Percentiles rank a stretch among this genome's conserved stretches.
Evolutionary conservation across 2,329 filamentous ascomycete genomes (phyloP).

Genomic region (Sporothrix inflata): DNA sequence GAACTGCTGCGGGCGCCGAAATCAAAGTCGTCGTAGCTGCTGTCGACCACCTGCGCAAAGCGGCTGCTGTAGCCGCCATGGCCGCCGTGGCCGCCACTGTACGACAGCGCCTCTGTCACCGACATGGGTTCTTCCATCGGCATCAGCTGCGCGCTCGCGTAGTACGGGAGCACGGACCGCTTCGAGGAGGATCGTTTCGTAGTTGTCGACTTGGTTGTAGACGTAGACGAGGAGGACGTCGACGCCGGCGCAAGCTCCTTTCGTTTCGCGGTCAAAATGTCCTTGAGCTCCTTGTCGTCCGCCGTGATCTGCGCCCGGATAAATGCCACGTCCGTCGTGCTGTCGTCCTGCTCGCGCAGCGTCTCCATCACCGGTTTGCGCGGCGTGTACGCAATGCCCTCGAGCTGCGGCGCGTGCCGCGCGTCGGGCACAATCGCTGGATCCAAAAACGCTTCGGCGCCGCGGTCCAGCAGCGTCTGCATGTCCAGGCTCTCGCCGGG

Average conservation of each 20-base stretch:
- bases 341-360: conserved; percentile 53
- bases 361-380: conserved; percentile 79
- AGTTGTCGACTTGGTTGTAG: background rate
- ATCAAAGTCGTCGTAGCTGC: conserved; percentile 30
- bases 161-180: conserved; percentile 44
- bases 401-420: conserved; percentile 57
- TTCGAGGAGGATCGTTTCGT: background rate
- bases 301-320: conserved; percentile 82
- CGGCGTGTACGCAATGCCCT: conserved; percentile 68
- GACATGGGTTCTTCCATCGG: conserved; percentile 46
- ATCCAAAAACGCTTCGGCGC: conserved; percentile 69
- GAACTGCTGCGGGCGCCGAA: background rate
- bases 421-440: conserved; percentile 61
- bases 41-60: conserved; percentile 31
- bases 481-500: conserved; percentile 90
- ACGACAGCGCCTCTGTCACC: conserved; percentile 43
- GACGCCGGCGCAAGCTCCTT: conserved; percentile 40
- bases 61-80: background rate
- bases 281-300: conserved; percentile 71
- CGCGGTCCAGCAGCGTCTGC: conserved; percentile 72
- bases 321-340: conserved; percentile 58
- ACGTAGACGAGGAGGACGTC: background rate
- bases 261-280: conserved; percentile 67
- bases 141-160: conserved; percentile 44
- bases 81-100: background rate